phyloP scores from a whole-genome alignment of 2,329 filamentous ascomycete species.

The Sordariomycetes sp. region DNA sequence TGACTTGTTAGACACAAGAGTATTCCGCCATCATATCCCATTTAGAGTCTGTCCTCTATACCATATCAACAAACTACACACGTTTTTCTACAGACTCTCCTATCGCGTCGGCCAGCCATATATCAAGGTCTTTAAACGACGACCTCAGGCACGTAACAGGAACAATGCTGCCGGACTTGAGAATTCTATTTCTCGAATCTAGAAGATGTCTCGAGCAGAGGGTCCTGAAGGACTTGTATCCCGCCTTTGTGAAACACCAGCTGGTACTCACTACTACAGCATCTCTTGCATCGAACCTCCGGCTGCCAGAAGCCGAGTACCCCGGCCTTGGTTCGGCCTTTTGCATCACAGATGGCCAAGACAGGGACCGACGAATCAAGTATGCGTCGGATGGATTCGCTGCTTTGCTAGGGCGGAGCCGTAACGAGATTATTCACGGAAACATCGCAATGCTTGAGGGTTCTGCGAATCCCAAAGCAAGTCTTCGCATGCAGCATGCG shows the following conservation, averaged over 20 bases:
- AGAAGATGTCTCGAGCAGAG: constrained; percentile 31
- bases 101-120: constrained; percentile 26
- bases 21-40: constrained; percentile 33
- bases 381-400: constrained; percentile 41
- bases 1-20: constrained; percentile 21
- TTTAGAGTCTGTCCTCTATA: constrained; percentile 23
- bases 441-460: constrained; percentile 41
- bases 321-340: constrained; percentile 48
- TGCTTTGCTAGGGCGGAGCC: constrained; percentile 34
- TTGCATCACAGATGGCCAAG: constrained; percentile 40
- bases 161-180: constrained; percentile 32
- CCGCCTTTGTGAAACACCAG: constrained; percentile 41
- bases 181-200: constrained; percentile 30
- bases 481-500: constrained; percentile 27
- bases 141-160: constrained; percentile 35
- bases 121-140: constrained; percentile 28
- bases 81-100: constrained; percentile 29
- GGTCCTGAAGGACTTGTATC: constrained; percentile 34
- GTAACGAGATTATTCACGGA: constrained; percentile 33
- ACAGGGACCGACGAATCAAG: constrained; percentile 38
- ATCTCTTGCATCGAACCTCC: constrained; percentile 26
- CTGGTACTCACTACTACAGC: constrained; percentile 31
- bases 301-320: constrained; percentile 25
- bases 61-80: constrained; percentile 31
- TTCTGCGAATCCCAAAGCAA: constrained; percentile 26